phyloP scores from a whole-genome alignment of 331 rosid genomes.

The Phaseolus coccineus region DNA sequence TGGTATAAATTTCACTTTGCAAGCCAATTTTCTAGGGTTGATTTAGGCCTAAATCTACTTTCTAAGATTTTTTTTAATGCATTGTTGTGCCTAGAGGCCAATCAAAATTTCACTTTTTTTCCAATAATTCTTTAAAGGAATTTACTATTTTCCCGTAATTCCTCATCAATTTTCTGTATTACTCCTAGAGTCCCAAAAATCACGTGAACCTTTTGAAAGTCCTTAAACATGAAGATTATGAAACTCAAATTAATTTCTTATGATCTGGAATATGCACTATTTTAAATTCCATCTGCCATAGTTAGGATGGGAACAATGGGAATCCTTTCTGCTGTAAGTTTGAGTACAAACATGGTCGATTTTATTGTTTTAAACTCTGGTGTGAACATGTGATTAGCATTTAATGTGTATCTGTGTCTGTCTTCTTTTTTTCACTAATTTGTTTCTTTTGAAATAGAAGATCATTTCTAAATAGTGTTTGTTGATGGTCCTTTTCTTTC shows the following conservation, averaged over 20 bases:
- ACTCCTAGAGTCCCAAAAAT: neutral
- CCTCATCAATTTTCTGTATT: neutral
- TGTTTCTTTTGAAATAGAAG: constrained; percentile 33
- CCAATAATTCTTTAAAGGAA: neutral
- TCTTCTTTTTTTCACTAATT: constrained; percentile 33
- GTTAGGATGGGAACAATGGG: constrained; percentile 25
- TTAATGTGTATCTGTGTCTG: constrained; percentile 8
- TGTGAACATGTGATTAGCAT: constrained; percentile 26
- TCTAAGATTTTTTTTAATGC: neutral
- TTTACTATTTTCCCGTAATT: neutral
- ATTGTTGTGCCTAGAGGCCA: neutral
- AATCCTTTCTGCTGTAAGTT: constrained; percentile 21
- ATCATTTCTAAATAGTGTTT: constrained; percentile 28
- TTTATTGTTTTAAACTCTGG: constrained; percentile 20
- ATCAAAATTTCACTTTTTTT: neutral
- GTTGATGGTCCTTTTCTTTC: constrained; percentile 5
- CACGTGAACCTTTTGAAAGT: neutral
- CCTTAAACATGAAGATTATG: constrained; percentile 1
- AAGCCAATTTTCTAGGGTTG: no score
- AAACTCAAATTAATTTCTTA: constrained; percentile 19
- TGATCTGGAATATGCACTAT: constrained; percentile 1
- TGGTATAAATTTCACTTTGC: no score
- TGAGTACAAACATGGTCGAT: constrained; percentile 25
- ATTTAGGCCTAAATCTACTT: no score
- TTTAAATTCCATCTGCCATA: constrained; percentile 23